Evolutionary conservation across 1,139 yeast genomes (phyloP).

Genomic region (Saccharomyces hybrid): DNA sequence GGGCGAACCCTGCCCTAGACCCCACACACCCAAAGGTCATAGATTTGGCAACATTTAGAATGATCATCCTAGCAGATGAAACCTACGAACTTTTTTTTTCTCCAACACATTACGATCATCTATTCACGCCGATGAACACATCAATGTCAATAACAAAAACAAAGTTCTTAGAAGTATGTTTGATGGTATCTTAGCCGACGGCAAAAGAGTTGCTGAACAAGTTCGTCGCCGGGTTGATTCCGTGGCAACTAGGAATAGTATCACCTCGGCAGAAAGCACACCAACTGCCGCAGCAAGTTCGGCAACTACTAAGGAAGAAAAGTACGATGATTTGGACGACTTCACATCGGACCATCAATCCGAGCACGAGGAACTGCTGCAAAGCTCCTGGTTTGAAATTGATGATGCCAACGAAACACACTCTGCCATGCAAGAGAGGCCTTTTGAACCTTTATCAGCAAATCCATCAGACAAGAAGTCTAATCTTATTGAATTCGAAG

Average conservation of each 20-base stretch:
- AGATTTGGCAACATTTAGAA: conserved; percentile 82
- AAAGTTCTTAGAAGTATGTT: conserved; percentile 78
- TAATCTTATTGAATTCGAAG: conserved; percentile 13
- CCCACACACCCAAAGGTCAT: conserved; percentile 70
- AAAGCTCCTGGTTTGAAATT: conserved; percentile 13
- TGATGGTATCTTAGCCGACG: conserved; percentile 87
- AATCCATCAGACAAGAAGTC: conserved; percentile 4
- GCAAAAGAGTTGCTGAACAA: conserved; percentile 80
- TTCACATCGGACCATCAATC: conserved; percentile 12
- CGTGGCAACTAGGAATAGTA: conserved; percentile 29
- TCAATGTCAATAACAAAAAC: conserved; percentile 41
- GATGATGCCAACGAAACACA: conserved; percentile 7
- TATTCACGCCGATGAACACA: conserved; percentile 56
- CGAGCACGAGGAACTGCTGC: conserved; percentile 14
- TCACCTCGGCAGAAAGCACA: conserved; percentile 13
- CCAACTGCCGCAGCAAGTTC: conserved; percentile 4
- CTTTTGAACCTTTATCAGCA: conserved; percentile 9
- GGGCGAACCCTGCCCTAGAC: conserved; percentile 70
- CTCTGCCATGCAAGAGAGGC: conserved; percentile 4
- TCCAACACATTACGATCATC: conserved; percentile 57
- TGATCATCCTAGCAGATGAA: conserved; percentile 91
- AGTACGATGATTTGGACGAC: conserved; percentile 13
- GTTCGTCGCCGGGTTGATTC: conserved; percentile 79
- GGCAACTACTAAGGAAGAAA: conserved; percentile 7
- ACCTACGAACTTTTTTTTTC: conserved; percentile 77